Percentiles rank a stretch among this genome's conserved stretches.
Evolutionary conservation across 768 basidiomycete species (phyloP).

Genomic region (Panaeolus papilionaceus): DNA sequence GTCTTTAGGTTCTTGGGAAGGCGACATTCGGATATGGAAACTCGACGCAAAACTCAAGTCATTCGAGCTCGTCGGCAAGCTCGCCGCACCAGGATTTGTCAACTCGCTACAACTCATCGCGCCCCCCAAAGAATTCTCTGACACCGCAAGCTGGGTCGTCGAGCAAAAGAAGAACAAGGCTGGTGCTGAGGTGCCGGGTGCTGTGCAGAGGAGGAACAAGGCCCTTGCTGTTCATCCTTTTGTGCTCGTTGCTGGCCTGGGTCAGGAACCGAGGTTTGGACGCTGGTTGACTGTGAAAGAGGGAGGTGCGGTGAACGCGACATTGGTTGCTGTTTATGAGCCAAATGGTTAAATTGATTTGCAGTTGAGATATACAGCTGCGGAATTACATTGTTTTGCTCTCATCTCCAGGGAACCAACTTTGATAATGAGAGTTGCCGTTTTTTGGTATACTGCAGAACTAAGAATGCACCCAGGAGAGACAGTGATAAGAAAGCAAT

Average conservation of each 20-base stretch:
- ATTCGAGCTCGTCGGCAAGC: slow-evolving; percentile 69
- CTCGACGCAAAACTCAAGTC: slow-evolving; percentile 80
- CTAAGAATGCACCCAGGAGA: neutral
- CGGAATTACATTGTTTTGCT: too few relatives aligned
- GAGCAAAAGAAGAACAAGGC: slow-evolving; percentile 16
- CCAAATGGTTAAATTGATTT: neutral
- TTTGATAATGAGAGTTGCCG: too few relatives aligned
- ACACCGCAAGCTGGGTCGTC: slow-evolving; percentile 41
- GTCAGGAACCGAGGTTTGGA: slow-evolving; percentile 89
- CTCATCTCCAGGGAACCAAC: too few relatives aligned
- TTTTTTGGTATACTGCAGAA: too few relatives aligned
- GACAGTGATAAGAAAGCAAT: too few relatives aligned
- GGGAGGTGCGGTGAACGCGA: slow-evolving; percentile 71
- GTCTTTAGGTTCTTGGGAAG: slow-evolving; percentile 89
- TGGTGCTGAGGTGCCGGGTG: neutral
- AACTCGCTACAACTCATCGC: slow-evolving; percentile 88
- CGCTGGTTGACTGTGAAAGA: slow-evolving; percentile 86
- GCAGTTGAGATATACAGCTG: too few relatives aligned
- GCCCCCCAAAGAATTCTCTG: slow-evolving; percentile 54
- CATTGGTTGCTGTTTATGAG: slow-evolving; percentile 51
- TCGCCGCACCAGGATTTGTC: slow-evolving; percentile 79
- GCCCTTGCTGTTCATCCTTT: slow-evolving; percentile 36
- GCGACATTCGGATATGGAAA: slow-evolving; percentile 89
- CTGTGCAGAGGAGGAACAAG: slow-evolving; percentile 19
- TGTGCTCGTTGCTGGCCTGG: slow-evolving; percentile 80